phyloP scores from a whole-genome alignment of 78 protist genomes.

The Emiliania huxleyi region DNA sequence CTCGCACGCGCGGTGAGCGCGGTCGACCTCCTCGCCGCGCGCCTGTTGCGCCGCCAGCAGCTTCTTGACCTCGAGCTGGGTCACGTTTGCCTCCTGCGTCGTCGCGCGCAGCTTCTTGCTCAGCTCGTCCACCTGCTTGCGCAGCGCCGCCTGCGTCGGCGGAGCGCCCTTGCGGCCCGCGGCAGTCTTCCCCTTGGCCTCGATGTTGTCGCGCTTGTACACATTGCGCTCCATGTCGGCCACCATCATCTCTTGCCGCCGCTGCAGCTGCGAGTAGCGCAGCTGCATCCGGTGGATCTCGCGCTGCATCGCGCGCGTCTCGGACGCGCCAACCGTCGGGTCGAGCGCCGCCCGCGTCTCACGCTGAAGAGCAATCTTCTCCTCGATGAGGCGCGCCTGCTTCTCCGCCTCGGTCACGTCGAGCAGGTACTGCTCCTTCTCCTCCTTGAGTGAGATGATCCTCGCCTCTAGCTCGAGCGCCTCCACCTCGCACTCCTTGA shows the following conservation, averaged over 20 bases:
- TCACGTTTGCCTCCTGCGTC: background rate
- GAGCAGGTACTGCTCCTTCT: slow-evolving; percentile 39
- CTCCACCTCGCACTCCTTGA: slow-evolving; percentile 44
- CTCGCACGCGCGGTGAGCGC: background rate
- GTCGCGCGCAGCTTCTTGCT: background rate
- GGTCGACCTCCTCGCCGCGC: background rate
- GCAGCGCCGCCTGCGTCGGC: background rate
- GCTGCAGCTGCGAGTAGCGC: slow-evolving; percentile 34
- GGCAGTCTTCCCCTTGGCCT: background rate
- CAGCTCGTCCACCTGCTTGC: background rate
- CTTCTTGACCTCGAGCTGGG: background rate
- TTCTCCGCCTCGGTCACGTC: slow-evolving; percentile 59
- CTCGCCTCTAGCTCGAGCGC: slow-evolving; percentile 31
- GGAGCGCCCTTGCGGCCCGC: background rate
- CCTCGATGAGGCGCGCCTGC: slow-evolving; percentile 51
- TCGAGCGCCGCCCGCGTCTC: slow-evolving; percentile 72
- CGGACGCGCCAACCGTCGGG: slow-evolving; percentile 55
- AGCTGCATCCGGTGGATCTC: slow-evolving; percentile 56
- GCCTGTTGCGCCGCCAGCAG: background rate
- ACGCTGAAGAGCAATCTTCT: slow-evolving; percentile 62
- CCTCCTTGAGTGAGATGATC: slow-evolving; percentile 28
- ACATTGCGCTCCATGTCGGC: slow-evolving; percentile 57
- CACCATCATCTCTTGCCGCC: slow-evolving; percentile 40
- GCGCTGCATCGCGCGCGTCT: slow-evolving; percentile 19
- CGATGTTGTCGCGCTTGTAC: slow-evolving; percentile 37